Evolutionary conservation across 1,139 yeast species (phyloP).

Genomic region (Candida sp.): DNA sequence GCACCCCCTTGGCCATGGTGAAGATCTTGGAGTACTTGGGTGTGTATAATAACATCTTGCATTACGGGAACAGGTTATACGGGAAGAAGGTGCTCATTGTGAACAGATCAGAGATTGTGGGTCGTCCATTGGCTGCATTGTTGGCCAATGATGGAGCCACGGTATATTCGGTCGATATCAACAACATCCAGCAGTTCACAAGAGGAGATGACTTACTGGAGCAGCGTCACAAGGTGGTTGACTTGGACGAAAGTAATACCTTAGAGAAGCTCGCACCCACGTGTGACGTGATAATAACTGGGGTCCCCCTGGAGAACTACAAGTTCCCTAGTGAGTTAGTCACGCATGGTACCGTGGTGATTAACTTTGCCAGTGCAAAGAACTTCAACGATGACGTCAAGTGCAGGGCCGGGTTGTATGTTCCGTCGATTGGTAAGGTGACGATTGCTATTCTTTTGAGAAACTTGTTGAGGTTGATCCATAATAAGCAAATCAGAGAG

Average conservation of each 20-base stretch:
- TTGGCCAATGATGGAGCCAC: slow-evolving; percentile 98
- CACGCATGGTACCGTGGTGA: slow-evolving; percentile 87
- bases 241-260: slow-evolving; percentile 49
- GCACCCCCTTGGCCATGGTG: slow-evolving; percentile 95
- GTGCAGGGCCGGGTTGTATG: slow-evolving; percentile 85
- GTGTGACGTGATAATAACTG: slow-evolving; percentile 94
- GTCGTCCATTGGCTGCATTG: slow-evolving; percentile 95
- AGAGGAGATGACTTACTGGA: slow-evolving; percentile 91
- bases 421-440: slow-evolving; percentile 95
- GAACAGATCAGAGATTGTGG: slow-evolving; percentile 95
- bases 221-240: slow-evolving; percentile 83
- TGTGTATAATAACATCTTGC: slow-evolving; percentile 79
- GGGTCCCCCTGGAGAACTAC: slow-evolving; percentile 85
- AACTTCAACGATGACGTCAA: slow-evolving; percentile 85
- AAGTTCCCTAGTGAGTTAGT: slow-evolving; percentile 85
- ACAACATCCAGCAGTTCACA: slow-evolving; percentile 88
- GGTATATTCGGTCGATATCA: slow-evolving; percentile 89
- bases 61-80: slow-evolving; percentile 89
- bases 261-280: slow-evolving; percentile 69
- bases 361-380: slow-evolving; percentile 88
- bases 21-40: slow-evolving; percentile 91
- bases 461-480: slow-evolving; percentile 79
- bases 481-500: slow-evolving; percentile 51
- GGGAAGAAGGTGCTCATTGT: slow-evolving; percentile 93
- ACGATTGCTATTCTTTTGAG: slow-evolving; percentile 94